These are phyloP conservation scores for Amanita subjunquillea DNA, from an alignment of 768 basidiomycete genomes.

Conservation along the genomic window DNA sequence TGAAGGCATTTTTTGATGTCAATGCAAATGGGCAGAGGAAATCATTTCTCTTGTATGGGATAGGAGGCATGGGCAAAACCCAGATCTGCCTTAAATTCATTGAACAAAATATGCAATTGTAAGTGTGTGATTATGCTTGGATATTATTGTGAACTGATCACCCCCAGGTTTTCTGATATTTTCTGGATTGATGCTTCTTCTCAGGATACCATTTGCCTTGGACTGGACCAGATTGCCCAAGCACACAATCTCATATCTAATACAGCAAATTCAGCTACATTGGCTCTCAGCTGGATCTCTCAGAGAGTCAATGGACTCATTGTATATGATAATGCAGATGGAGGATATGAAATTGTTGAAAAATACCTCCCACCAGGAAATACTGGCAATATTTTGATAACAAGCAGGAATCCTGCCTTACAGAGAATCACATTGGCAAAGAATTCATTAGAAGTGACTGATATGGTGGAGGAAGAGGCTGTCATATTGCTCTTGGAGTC, in stretches of 20 bases:
- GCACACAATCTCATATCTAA: background rate
- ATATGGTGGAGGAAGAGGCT: slow-evolving; percentile 11
- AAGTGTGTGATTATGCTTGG: background rate
- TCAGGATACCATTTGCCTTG: slow-evolving; percentile 4
- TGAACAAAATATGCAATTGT: background rate
- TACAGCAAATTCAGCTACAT: background rate
- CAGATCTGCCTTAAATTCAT: background rate
- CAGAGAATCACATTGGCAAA: background rate
- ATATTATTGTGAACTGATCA: background rate
- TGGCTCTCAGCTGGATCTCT: slow-evolving; percentile 9
- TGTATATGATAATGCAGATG: background rate
- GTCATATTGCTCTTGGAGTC: background rate
- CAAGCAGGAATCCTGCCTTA: slow-evolving; percentile 9
- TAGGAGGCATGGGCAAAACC: slow-evolving; percentile 10
- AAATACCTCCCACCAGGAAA: no score
- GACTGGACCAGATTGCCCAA: slow-evolving; percentile 3
- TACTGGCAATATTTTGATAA: slow-evolving; percentile 9
- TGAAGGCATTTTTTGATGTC: slow-evolving; percentile 7
- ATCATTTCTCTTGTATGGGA: slow-evolving; percentile 11
- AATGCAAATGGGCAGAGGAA: background rate
- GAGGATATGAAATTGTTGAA: no score
- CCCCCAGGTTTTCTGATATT: slow-evolving; percentile 10
- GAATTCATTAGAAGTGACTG: slow-evolving; percentile 3
- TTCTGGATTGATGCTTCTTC: slow-evolving; percentile 16
- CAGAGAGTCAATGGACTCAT: slow-evolving; percentile 8